Conservation (phyloP, 352 stramenopile genomes). For the Albugo candida region DNA sequence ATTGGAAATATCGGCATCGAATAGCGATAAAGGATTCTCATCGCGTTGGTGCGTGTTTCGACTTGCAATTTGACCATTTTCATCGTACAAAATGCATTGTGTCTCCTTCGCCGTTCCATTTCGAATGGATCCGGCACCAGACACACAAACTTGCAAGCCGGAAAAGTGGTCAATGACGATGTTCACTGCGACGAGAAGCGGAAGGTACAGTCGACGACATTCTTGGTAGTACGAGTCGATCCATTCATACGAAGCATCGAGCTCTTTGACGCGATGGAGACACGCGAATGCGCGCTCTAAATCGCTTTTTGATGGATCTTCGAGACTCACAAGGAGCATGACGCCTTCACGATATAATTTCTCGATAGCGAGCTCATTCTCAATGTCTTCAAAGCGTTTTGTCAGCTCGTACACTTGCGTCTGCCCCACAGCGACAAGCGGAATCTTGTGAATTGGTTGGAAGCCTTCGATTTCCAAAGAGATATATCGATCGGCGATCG, state of each 20-base stretch:
- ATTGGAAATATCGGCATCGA: background rate
- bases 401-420: slow-evolving; percentile 64
- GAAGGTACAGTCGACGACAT: slow-evolving; percentile 44
- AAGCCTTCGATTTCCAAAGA: slow-evolving; percentile 63
- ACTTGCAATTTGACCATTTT: slow-evolving; percentile 17
- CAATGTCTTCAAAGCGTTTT: slow-evolving; percentile 48
- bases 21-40: background rate
- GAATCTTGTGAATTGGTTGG: slow-evolving; percentile 35
- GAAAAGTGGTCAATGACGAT: slow-evolving; percentile 51
- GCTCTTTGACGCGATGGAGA: slow-evolving; percentile 37
- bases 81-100: slow-evolving; percentile 48
- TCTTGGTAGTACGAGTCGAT: slow-evolving; percentile 64
- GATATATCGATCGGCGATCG: slow-evolving; percentile 46
- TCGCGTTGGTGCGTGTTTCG: slow-evolving; percentile 40
- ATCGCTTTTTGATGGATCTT: slow-evolving; percentile 28
- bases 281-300: slow-evolving; percentile 59
- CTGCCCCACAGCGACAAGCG: slow-evolving; percentile 43
- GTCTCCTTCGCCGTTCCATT: slow-evolving; percentile 66
- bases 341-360: slow-evolving; percentile 50
- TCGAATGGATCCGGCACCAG: slow-evolving; percentile 42
- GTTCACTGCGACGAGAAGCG: slow-evolving; percentile 42
- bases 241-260: slow-evolving; percentile 67
- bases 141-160: slow-evolving; percentile 60
- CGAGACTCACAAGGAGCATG: slow-evolving; percentile 36
- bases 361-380: slow-evolving; percentile 39